Percentiles rank a stretch among this genome's conserved stretches.
Conservation (phyloP, 2,329 filamentous ascomycete genomes). For the Nakataea oryzae region DNA sequence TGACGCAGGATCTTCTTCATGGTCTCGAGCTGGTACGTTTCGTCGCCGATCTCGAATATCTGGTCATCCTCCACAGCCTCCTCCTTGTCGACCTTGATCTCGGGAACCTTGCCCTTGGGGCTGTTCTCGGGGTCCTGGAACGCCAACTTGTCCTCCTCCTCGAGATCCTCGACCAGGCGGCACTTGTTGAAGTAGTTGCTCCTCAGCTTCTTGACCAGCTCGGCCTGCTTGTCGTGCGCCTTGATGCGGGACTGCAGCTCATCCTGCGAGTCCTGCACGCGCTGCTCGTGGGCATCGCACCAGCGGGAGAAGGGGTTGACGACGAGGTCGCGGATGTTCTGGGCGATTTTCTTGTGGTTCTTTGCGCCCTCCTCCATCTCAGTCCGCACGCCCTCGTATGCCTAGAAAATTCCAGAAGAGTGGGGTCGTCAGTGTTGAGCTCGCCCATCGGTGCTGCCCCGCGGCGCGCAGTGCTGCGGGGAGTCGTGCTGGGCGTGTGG, state of each 20-base stretch:
- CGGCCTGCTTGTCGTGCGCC: conserved; percentile 83
- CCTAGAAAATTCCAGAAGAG: conserved; percentile 36
- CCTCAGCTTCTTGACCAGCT: conserved; percentile 81
- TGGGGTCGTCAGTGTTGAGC: conserved; percentile 11
- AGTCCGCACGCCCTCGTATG: conserved; percentile 82
- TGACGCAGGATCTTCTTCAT: conserved; percentile 83
- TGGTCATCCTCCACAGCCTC: conserved; percentile 57
- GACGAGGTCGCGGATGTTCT: conserved; percentile 91
- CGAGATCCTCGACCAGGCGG: conserved; percentile 85
- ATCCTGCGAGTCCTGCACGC: conserved; percentile 89
- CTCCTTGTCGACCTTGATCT: conserved; percentile 72
- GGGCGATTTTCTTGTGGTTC: conserved; percentile 90
- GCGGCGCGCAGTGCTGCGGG: not conserved
- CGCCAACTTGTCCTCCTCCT: conserved; percentile 96
- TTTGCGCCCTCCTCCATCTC: conserved; percentile 88
- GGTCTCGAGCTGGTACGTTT: conserved; percentile 74
- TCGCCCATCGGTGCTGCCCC: not conserved
- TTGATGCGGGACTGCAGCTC: conserved; percentile 87
- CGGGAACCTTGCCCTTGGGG: conserved; percentile 57
- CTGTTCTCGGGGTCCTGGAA: conserved; percentile 79
- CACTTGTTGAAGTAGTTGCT: conserved; percentile 99
- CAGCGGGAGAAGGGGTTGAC: conserved; percentile 89
- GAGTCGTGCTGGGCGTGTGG: not conserved
- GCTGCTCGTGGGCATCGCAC: conserved; percentile 89
- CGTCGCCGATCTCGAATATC: conserved; percentile 81